Conservation (phyloP, 495 filamentous ascomycete species). For the Aspergillus steynii region DNA sequence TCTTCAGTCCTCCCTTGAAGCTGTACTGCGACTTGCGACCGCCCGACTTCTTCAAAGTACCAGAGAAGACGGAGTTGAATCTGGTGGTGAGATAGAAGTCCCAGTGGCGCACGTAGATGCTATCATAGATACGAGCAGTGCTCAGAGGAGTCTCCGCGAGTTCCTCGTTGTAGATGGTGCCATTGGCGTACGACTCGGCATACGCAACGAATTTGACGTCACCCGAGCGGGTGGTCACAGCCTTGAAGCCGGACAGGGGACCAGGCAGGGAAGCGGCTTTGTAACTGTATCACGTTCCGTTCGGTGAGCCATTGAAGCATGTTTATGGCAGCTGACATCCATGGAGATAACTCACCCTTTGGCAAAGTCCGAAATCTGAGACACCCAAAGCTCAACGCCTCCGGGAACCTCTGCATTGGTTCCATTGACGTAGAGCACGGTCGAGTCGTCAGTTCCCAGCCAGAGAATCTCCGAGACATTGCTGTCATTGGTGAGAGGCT, state of each 20-base stretch:
- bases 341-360: slow-evolving; percentile 22
- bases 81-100: slow-evolving; percentile 61
- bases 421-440: slow-evolving; percentile 48
- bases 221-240: slow-evolving; percentile 52
- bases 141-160: slow-evolving; percentile 55
- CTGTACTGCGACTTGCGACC: slow-evolving; percentile 18
- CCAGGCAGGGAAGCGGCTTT: slow-evolving; percentile 59
- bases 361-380: slow-evolving; percentile 29
- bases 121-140: slow-evolving; percentile 65
- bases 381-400: slow-evolving; percentile 44
- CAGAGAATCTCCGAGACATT: slow-evolving; percentile 48
- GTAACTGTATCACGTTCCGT: slow-evolving; percentile 35
- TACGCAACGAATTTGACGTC: slow-evolving; percentile 62
- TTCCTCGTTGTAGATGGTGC: slow-evolving; percentile 60
- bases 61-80: slow-evolving; percentile 49
- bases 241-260: slow-evolving; percentile 66
- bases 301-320: slow-evolving; percentile 1
- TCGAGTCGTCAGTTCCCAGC: slow-evolving; percentile 40
- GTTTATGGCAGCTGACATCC: not conserved
- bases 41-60: slow-evolving; percentile 32
- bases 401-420: slow-evolving; percentile 45
- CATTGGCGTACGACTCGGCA: slow-evolving; percentile 59
- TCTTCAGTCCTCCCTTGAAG: slow-evolving; percentile 29
- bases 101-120: slow-evolving; percentile 77
- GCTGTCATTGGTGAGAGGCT: slow-evolving; percentile 38